phyloP scores from a whole-genome alignment of 768 basidiomycete genomes.

The Tricholoma hemisulphureum region DNA sequence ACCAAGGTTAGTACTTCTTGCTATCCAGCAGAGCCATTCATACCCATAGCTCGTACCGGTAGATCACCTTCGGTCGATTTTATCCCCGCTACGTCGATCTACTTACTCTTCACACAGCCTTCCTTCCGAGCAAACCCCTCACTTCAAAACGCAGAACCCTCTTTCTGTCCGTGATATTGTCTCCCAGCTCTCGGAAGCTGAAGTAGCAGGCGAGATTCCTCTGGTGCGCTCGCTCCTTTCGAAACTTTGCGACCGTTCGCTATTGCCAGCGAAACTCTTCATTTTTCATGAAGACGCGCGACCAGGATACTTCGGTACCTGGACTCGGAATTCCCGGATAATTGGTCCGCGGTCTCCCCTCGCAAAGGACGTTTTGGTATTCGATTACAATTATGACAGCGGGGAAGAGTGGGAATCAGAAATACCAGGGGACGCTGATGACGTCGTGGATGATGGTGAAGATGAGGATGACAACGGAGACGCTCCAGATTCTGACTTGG shows the following conservation, averaged over 20 bases:
- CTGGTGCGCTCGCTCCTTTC: slow-evolving; percentile 64
- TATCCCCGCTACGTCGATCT: slow-evolving; percentile 34
- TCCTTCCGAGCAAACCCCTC: slow-evolving; percentile 16
- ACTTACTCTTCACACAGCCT: slow-evolving; percentile 17
- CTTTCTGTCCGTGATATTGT: slow-evolving; percentile 49
- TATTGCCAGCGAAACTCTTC: slow-evolving; percentile 76
- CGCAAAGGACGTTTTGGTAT: slow-evolving; percentile 66
- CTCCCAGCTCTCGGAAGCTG: slow-evolving; percentile 69
- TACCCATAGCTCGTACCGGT: slow-evolving; percentile 7
- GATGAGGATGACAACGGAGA: slow-evolving; percentile 58
- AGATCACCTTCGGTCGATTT: slow-evolving; percentile 41
- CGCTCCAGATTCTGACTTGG: slow-evolving; percentile 72
- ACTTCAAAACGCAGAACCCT: slow-evolving; percentile 37
- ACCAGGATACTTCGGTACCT: slow-evolving; percentile 94
- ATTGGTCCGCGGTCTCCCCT: slow-evolving; percentile 87
- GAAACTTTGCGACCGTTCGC: slow-evolving; percentile 57
- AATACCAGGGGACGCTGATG: slow-evolving; percentile 75
- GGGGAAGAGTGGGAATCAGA: slow-evolving; percentile 97
- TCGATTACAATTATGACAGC: slow-evolving; percentile 92
- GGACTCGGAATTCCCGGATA: slow-evolving; percentile 75
- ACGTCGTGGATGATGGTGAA: slow-evolving; percentile 68
- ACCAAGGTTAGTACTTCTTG: slow-evolving; percentile 36
- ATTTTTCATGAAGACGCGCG: slow-evolving; percentile 82
- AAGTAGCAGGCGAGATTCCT: slow-evolving; percentile 68
- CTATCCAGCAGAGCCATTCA: neutral